Evolutionary conservation across 805 yeast genomes (phyloP).

Genomic region (Saccharomycopsis amapae): DNA sequence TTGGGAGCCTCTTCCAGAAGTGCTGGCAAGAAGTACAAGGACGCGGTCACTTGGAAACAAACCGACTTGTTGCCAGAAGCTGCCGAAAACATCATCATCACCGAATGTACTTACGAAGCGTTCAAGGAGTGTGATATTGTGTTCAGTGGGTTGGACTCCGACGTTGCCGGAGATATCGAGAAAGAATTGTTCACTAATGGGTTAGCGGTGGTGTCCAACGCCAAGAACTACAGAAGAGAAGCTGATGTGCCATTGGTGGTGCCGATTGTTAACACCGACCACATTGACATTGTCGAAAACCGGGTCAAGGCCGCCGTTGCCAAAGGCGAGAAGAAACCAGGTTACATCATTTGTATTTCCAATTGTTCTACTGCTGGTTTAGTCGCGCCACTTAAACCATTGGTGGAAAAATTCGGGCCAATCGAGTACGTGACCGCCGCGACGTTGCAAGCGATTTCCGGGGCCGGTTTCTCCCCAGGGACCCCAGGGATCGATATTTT

Average conservation of each 20-base stretch:
- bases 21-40: slow-evolving; percentile 80
- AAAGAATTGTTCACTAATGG: slow-evolving; percentile 77
- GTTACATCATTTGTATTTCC: slow-evolving; percentile 89
- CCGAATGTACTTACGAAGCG: slow-evolving; percentile 67
- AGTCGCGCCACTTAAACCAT: slow-evolving; percentile 94
- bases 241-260: slow-evolving; percentile 86
- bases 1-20: slow-evolving; percentile 92
- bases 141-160: slow-evolving; percentile 91
- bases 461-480: slow-evolving; percentile 98
- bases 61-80: slow-evolving; percentile 68
- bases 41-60: slow-evolving; percentile 94
- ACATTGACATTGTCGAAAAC: slow-evolving; percentile 63
- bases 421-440: slow-evolving; percentile 80
- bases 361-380: slow-evolving; percentile 98
- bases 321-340: slow-evolving; percentile 53
- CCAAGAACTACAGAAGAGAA: slow-evolving; percentile 90
- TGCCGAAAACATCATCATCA: slow-evolving; percentile 57
- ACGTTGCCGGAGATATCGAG: slow-evolving; percentile 89
- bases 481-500: slow-evolving; percentile 91
- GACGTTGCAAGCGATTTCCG: slow-evolving; percentile 95
- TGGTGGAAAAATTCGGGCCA: slow-evolving; percentile 86
- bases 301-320: slow-evolving; percentile 48
- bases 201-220: slow-evolving; percentile 82
- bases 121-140: slow-evolving; percentile 91
- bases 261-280: slow-evolving; percentile 92